Conservation (phyloP, 306 rosid species). For the Arachis hypogaea region DNA sequence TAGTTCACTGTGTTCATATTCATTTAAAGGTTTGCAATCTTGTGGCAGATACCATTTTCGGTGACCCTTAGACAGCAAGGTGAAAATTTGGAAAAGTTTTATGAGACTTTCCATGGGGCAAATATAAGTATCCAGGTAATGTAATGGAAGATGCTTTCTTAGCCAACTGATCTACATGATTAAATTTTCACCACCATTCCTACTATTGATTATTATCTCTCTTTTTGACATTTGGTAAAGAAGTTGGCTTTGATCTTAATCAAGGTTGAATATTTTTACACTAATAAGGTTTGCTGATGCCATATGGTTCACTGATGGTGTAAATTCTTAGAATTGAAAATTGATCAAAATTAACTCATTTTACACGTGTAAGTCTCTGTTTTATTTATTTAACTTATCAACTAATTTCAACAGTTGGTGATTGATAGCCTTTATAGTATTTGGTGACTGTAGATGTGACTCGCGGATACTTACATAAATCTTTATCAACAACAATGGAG, state of each 20-base stretch:
- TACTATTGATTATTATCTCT: background rate
- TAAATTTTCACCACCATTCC: constrained; percentile 17
- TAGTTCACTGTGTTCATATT: constrained; percentile 28
- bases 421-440: constrained; percentile 67
- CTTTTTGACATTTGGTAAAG: constrained; percentile 2
- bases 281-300: constrained; percentile 12
- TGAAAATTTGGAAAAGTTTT: constrained; percentile 62
- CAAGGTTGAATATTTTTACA: background rate
- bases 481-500: constrained; percentile 81
- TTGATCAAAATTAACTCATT: background rate
- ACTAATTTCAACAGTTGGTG: constrained; percentile 37
- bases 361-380: background rate
- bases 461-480: constrained; percentile 84
- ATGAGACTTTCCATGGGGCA: constrained; percentile 93
- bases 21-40: constrained; percentile 25
- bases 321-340: background rate
- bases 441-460: constrained; percentile 73
- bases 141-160: constrained; percentile 23
- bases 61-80: constrained; percentile 60
- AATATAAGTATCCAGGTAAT: constrained; percentile 87
- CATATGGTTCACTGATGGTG: constrained; percentile 4
- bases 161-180: constrained; percentile 3
- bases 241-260: constrained; percentile 9
- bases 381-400: constrained; percentile 7
- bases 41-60: constrained; percentile 83